Evolutionary conservation across 2,329 filamentous ascomycete species (phyloP).

Genomic region (Colletotrichum neosansevieriae): DNA sequence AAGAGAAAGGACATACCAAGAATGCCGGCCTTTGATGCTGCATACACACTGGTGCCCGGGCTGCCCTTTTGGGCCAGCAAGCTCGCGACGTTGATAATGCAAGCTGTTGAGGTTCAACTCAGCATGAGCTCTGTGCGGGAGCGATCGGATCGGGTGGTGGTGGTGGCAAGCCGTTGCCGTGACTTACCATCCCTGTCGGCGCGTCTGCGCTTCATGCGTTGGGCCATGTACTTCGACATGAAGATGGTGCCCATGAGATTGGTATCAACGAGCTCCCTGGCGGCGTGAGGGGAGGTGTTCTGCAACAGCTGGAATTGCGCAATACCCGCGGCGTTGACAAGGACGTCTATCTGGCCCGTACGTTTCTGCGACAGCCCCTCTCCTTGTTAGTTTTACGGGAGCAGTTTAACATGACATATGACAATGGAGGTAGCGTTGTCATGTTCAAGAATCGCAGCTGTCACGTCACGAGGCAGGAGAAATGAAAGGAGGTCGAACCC

Average conservation of each 20-base stretch:
- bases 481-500: conserved; percentile 24
- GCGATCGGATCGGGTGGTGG: conserved; percentile 18
- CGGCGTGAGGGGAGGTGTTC: conserved; percentile 60
- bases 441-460: neutral
- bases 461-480: neutral
- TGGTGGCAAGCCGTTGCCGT: conserved; percentile 22
- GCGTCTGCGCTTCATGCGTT: conserved; percentile 56
- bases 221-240: conserved; percentile 67
- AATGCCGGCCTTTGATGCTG: conserved; percentile 84
- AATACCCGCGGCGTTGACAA: conserved; percentile 86
- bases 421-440: neutral
- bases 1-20: conserved; percentile 64
- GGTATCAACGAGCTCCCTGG: conserved; percentile 72
- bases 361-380: conserved; percentile 15
- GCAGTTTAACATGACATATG: neutral
- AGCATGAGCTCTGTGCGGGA: conserved; percentile 28
- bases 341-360: conserved; percentile 60
- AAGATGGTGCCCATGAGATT: conserved; percentile 78
- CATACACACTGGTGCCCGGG: conserved; percentile 78
- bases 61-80: conserved; percentile 78
- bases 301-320: conserved; percentile 75
- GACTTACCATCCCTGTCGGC: conserved; percentile 44
- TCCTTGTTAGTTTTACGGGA: conserved; percentile 15
- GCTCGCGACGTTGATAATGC: conserved; percentile 86
- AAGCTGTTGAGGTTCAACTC: conserved; percentile 53